These are phyloP conservation scores for Drosera capensis DNA, from an alignment of 148 eudicot species.

Conservation along the genomic window DNA sequence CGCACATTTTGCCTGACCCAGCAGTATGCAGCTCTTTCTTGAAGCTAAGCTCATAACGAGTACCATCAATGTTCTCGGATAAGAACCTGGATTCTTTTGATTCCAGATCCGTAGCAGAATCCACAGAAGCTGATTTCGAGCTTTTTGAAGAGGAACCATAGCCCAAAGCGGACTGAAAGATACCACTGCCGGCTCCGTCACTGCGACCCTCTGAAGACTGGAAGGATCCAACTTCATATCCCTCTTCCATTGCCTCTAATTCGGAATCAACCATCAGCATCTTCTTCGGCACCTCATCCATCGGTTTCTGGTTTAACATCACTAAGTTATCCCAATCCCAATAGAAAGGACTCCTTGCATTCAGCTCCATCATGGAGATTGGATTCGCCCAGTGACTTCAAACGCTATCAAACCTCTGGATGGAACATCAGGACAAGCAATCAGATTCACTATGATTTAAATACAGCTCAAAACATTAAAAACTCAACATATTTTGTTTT, in stretches of 20 bases:
- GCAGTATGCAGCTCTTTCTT: slow-evolving; percentile 22
- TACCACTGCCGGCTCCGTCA: slow-evolving; percentile 19
- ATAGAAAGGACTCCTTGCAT: slow-evolving; percentile 34
- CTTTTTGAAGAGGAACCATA: slow-evolving; percentile 61
- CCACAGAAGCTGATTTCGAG: slow-evolving; percentile 67
- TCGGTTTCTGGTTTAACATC: slow-evolving; percentile 33
- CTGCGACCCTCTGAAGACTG: slow-evolving; percentile 42
- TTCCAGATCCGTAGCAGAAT: slow-evolving; percentile 41
- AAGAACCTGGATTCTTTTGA: slow-evolving; percentile 24
- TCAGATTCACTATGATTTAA: too few relatives aligned
- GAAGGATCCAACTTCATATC: slow-evolving; percentile 51
- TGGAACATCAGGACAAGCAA: too few relatives aligned
- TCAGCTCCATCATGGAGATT: slow-evolving; percentile 61
- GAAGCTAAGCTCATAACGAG: slow-evolving; percentile 27
- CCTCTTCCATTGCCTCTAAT: slow-evolving; percentile 49
- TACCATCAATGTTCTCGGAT: slow-evolving; percentile 25
- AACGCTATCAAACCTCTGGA: too few relatives aligned
- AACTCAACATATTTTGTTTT: too few relatives aligned
- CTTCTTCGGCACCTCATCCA: slow-evolving; percentile 43
- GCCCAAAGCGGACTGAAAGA: slow-evolving; percentile 46
- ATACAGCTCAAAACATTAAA: too few relatives aligned
- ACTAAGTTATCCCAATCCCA: slow-evolving; percentile 85
- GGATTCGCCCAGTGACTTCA: slow-evolving; percentile 24
- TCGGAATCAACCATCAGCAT: slow-evolving; percentile 43
- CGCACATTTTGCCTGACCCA: slow-evolving; percentile 26